A percentile compares a stretch with the other conserved stretches of the same genome.
phyloP scores from a whole-genome alignment of 768 basidiomycete genomes.

The Collybiopsis luxurians region DNA sequence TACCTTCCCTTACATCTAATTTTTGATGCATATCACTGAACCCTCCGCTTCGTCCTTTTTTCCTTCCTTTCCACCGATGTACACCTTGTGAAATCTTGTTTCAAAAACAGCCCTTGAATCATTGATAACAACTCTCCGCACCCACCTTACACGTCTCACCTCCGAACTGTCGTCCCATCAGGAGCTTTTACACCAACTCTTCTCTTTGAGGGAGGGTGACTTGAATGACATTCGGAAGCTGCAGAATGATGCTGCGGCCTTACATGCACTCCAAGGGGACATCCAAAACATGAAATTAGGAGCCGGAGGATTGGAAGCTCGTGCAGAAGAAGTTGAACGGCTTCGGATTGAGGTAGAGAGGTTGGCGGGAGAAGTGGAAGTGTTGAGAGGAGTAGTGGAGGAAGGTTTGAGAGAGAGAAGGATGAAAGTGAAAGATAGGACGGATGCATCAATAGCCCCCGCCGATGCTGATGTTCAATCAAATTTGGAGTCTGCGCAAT shows the following conservation, averaged over 20 bases:
- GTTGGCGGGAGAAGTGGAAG: slow-evolving; percentile 82
- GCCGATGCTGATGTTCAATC: slow-evolving; percentile 5
- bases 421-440: slow-evolving; percentile 12
- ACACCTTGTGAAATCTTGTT: no score
- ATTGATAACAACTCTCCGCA: slow-evolving; percentile 67
- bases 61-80: no score
- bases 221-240: slow-evolving; percentile 39
- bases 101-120: slow-evolving; percentile 84
- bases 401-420: slow-evolving; percentile 78
- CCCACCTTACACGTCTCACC: slow-evolving; percentile 76
- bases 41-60: no score
- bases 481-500: slow-evolving; percentile 6
- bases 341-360: slow-evolving; percentile 77
- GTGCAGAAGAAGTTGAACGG: slow-evolving; percentile 51
- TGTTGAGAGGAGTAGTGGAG: slow-evolving; percentile 83
- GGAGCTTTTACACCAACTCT: slow-evolving; percentile 63
- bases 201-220: slow-evolving; percentile 62
- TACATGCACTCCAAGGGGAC: no score
- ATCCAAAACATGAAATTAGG: no score
- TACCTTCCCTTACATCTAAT: no score
- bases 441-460: neutral
- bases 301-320: no score
- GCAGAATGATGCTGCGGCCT: slow-evolving; percentile 43
- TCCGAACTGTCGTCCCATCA: slow-evolving; percentile 78
- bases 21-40: no score